These are phyloP conservation scores for Debaryomyces tyrocola DNA, from an alignment of 805 yeast species.

Conservation along the genomic window DNA sequence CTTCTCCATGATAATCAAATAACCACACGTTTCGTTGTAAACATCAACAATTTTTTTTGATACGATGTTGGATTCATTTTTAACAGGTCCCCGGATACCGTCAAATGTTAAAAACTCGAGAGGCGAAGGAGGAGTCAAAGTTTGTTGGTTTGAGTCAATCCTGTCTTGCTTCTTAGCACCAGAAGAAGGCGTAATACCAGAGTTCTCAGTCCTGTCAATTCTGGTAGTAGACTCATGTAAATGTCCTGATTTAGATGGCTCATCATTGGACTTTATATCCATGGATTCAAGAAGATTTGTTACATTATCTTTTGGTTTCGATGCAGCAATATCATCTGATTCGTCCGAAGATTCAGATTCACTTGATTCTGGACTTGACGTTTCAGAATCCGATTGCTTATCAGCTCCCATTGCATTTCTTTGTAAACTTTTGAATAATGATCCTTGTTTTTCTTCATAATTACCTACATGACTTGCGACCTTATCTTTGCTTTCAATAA, in stretches of 20 bases:
- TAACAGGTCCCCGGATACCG: constrained; percentile 13
- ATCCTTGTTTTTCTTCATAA: not conserved
- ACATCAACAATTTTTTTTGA: constrained; percentile 20
- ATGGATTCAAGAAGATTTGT: no score
- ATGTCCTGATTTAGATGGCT: no score
- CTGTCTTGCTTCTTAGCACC: no score
- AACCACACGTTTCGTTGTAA: constrained; percentile 24
- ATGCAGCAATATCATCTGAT: not conserved
- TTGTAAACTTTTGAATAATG: not conserved
- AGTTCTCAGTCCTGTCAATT: no score
- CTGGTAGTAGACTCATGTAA: no score
- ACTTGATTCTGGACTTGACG: not conserved
- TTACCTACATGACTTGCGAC: not conserved
- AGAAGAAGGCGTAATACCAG: no score
- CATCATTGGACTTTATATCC: no score
- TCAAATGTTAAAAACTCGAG: constrained; percentile 12
- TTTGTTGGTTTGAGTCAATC: not conserved
- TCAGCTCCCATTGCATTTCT: constrained; percentile 2
- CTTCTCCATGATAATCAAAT: constrained; percentile 18
- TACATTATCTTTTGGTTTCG: no score
- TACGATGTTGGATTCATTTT: constrained; percentile 7
- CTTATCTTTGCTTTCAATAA: no score
- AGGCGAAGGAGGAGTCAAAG: not conserved
- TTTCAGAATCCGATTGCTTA: constrained; percentile 5
- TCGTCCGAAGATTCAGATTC: not conserved